Evolutionary conservation across 169 alveolate genomes (phyloP).

Genomic region (Babesia bovis): DNA sequence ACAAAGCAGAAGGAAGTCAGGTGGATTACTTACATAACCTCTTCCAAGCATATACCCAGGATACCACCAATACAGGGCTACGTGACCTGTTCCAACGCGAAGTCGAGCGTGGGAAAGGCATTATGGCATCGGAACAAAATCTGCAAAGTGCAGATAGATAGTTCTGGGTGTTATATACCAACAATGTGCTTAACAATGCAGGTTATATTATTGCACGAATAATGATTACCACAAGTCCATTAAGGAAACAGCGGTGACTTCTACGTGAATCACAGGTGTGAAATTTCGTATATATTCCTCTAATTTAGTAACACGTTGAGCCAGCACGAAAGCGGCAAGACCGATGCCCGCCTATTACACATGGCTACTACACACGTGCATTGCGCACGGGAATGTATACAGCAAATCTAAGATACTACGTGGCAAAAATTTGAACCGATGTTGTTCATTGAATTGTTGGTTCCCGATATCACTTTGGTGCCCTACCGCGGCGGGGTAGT

Average conservation of each 20-base stretch:
- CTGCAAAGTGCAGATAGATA: not conserved
- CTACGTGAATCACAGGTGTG: no score
- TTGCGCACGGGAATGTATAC: not conserved
- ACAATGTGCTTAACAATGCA: no score
- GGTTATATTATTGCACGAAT: no score
- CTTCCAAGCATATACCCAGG: constrained; percentile 59
- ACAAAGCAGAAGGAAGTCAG: constrained; percentile 29
- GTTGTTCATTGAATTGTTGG: not conserved
- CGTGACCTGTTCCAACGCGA: constrained; percentile 50
- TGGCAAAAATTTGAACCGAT: not conserved
- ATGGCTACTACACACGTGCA: no score
- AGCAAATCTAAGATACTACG: not conserved
- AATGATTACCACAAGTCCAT: no score
- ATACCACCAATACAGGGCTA: constrained; percentile 37
- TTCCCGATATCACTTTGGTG: constrained; percentile 25
- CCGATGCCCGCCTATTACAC: no score
- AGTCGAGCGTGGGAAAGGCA: constrained; percentile 14
- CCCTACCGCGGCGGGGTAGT: constrained; percentile 21
- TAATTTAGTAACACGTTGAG: no score
- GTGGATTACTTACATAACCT: constrained; percentile 56
- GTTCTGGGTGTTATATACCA: no score
- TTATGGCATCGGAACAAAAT: not conserved
- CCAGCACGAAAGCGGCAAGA: no score
- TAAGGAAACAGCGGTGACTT: no score
- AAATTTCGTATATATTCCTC: no score